A percentile compares a stretch with the other conserved stretches of the same genome.
Conservation (phyloP, 2,329 filamentous ascomycete species). For the Fusarium tuaranense region DNA sequence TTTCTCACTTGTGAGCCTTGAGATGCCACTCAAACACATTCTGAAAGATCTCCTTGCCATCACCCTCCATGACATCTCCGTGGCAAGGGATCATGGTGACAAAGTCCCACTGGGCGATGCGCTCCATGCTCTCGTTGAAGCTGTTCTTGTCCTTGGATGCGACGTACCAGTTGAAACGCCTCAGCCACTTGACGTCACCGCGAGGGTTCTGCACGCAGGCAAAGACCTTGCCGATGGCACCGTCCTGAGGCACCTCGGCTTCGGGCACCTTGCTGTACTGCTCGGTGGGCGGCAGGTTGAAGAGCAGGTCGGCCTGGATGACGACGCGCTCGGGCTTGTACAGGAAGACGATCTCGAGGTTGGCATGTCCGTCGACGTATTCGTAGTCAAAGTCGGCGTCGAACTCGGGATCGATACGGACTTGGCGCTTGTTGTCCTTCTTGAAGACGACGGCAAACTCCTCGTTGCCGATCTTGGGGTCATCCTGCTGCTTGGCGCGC, state of each 20-base stretch:
- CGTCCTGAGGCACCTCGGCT: constrained; percentile 45
- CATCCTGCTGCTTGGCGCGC: constrained; percentile 68
- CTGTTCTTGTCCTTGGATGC: constrained; percentile 71
- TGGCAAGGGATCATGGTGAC: constrained; percentile 90
- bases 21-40: constrained; percentile 90
- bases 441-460: constrained; percentile 77
- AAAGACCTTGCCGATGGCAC: constrained; percentile 58
- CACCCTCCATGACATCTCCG: constrained; percentile 84
- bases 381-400: constrained; percentile 88
- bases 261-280: constrained; percentile 81
- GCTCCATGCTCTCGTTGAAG: constrained; percentile 76
- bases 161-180: constrained; percentile 85
- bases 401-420: constrained; percentile 79
- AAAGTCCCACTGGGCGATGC: constrained; percentile 86
- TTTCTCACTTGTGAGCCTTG: constrained; percentile 46
- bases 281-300: constrained; percentile 89
- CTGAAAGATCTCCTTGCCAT: constrained; percentile 79
- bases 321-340: constrained; percentile 83
- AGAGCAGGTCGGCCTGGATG: constrained; percentile 90
- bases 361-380: constrained; percentile 82
- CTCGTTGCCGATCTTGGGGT: constrained; percentile 61
- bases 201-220: constrained; percentile 68
- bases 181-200: constrained; percentile 78
- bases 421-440: constrained; percentile 62
- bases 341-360: constrained; percentile 89